Evolutionary conservation across 1,284 basidiomycete species (phyloP), one percentile per base, ranked within the genome.

Genomic region (Cutaneotrichosporon sp.): DNA sequence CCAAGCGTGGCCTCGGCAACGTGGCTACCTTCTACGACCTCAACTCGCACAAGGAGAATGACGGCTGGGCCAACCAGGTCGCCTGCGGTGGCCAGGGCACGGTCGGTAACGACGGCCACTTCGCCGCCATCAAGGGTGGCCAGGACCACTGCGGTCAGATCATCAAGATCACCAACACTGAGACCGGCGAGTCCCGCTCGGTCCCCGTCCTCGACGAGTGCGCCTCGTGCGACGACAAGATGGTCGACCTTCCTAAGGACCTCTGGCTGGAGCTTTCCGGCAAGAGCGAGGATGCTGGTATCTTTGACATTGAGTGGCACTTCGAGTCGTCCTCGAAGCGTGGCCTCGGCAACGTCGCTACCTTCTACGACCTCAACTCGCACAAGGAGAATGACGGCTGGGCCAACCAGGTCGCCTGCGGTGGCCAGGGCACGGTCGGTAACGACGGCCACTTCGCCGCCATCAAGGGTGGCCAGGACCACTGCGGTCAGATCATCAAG

Each of bases 81-180:
- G 29, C 29, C 19, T 44, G 42, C 42, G 17, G 20, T 19, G 20
- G 14, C n/a, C n/a, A n/a, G n/a, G 42, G 27, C 27, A 10, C n/a
- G 29, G 20, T 32, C 27, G 19, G 22, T 29, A 44, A 44, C 42
- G 27, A 44, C 42, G 19, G 27, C 5, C 42, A 5, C 27, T 32
- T 44, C 19, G 42, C 29, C 16, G 42, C 42, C 19, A 32, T 44
- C 27, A 44, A 44, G 42, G 42, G 42, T 14, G 42, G 42, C 42
- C 16, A 44, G 42, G 11, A 33, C 42, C 17, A 44, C 42, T 44
- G 42, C 29, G 29, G 29, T 29, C 6, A 32, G 29, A 12, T 12
- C 25, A 22, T 33, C 42, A 9, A 10, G 27, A 29, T 44, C 19
- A 44, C 42, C 27, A 32, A 44, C 42, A 31, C 16, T 11, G 4